A percentile compares a stretch with the other conserved stretches of the same genome.
These are phyloP conservation scores for Entamoeba dispar DNA, from an alignment of 208 protist species.

Conservation along the genomic window DNA sequence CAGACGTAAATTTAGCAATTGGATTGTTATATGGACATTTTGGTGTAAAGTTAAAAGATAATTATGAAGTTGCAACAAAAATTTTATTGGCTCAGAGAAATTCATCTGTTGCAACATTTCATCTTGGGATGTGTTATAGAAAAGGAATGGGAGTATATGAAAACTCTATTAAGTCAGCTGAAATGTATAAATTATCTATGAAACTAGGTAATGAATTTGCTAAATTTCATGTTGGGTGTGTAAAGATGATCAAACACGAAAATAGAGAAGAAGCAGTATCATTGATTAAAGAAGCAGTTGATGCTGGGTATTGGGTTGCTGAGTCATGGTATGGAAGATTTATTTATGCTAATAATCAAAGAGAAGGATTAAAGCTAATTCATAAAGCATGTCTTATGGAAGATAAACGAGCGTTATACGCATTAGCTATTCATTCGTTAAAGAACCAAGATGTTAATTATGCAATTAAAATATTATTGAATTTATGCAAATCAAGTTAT, in stretches of 20 bases:
- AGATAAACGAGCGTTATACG: not conserved
- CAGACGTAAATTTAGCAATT: not conserved
- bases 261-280: not conserved
- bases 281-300: not conserved
- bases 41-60: not conserved
- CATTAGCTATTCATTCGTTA: not conserved
- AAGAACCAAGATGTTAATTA: not conserved
- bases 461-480: not conserved
- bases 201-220: not conserved
- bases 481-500: not conserved
- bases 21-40: not conserved
- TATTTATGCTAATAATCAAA: not conserved
- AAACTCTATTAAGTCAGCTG: not conserved
- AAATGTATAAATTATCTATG: not conserved
- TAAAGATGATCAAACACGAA: not conserved
- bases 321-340: not conserved
- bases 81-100: not conserved
- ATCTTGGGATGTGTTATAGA: not conserved
- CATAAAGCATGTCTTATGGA: not conserved
- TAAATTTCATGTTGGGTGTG: not conserved
- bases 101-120: not conserved
- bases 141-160: not conserved
- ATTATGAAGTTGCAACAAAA: not conserved
- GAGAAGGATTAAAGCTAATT: not conserved
- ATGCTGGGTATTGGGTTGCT: not conserved